Conservation (phyloP, 371 early-diverging fungal genomes). For the Thermomucor indicae-seudaticae region DNA sequence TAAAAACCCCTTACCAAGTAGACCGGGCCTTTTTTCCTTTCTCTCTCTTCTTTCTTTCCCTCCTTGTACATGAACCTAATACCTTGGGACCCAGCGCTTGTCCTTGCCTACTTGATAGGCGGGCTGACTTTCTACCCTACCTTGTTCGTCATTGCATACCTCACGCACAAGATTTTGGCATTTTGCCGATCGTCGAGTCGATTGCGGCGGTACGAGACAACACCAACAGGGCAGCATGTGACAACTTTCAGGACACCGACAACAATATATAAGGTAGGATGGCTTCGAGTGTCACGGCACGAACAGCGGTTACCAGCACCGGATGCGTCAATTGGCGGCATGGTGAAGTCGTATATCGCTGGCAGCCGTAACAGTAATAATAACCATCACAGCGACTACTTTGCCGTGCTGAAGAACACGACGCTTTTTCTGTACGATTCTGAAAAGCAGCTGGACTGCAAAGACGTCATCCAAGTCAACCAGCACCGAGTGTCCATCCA, state of each 20-base stretch:
- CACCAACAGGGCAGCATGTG: neutral
- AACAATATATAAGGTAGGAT: conserved; percentile 40
- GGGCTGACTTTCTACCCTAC: neutral
- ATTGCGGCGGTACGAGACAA: neutral
- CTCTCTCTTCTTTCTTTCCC: neutral
- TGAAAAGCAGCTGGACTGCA: conserved; percentile 77
- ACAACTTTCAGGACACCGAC: neutral
- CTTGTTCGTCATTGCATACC: neutral
- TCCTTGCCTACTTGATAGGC: neutral
- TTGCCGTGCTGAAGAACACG: conserved; percentile 75
- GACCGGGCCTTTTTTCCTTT: neutral
- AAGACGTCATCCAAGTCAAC: conserved; percentile 66
- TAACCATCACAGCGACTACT: conserved; percentile 51
- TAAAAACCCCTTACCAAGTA: too few relatives aligned
- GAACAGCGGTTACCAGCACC: conserved; percentile 20
- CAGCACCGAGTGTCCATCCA: conserved; percentile 65
- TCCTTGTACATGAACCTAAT: too few relatives aligned
- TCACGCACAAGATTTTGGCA: neutral
- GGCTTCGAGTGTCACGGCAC: conserved; percentile 41
- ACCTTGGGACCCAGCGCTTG: neutral
- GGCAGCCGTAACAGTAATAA: conserved; percentile 13
- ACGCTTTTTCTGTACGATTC: conserved; percentile 82
- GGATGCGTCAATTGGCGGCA: conserved; percentile 30
- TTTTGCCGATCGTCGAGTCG: neutral
- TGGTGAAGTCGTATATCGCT: conserved; percentile 35